These are phyloP conservation scores for Lachancea mirantina DNA, from an alignment of 805 yeast genomes.

Conservation along the genomic window DNA sequence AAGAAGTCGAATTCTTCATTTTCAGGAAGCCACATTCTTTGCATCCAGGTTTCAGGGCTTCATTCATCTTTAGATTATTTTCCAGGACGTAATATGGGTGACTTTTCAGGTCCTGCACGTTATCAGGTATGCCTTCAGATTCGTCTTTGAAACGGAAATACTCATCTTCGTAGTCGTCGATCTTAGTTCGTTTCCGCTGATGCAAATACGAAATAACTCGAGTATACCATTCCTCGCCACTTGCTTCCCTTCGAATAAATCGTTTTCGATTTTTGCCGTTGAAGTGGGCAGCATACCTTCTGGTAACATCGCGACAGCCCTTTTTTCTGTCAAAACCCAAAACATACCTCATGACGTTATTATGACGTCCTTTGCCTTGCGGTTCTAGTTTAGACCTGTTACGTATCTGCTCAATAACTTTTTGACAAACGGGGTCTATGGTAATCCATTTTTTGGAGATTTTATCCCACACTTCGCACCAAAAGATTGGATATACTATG, in stretches of 20 bases:
- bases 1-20: slow-evolving; percentile 35
- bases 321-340: slow-evolving; percentile 65
- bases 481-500: slow-evolving; percentile 59
- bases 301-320: slow-evolving; percentile 71
- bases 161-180: slow-evolving; percentile 32
- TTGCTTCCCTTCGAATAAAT: slow-evolving; percentile 54
- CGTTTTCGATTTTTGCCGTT: slow-evolving; percentile 72
- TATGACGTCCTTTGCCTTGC: slow-evolving; percentile 23
- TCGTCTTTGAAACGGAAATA: slow-evolving; percentile 42
- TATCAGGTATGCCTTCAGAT: slow-evolving; percentile 83
- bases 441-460: slow-evolving; percentile 71
- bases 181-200: slow-evolving; percentile 23
- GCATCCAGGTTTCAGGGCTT: slow-evolving; percentile 60
- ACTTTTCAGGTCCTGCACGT: slow-evolving; percentile 69
- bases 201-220: slow-evolving; percentile 31
- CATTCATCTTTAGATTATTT: slow-evolving; percentile 63
- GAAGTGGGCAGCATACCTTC: slow-evolving; percentile 62
- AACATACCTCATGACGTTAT: slow-evolving; percentile 62
- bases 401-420: slow-evolving; percentile 55
- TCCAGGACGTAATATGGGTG: slow-evolving; percentile 86
- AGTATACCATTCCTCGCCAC: slow-evolving; percentile 56
- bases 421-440: slow-evolving; percentile 68
- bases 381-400: slow-evolving; percentile 64
- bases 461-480: slow-evolving; percentile 93
- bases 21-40: slow-evolving; percentile 62